Evolutionary conservation across 2,329 filamentous ascomycete species (phyloP), one percentile per base, ranked within the genome.

Genomic region (Plectosphaerella cucumerina): DNA sequence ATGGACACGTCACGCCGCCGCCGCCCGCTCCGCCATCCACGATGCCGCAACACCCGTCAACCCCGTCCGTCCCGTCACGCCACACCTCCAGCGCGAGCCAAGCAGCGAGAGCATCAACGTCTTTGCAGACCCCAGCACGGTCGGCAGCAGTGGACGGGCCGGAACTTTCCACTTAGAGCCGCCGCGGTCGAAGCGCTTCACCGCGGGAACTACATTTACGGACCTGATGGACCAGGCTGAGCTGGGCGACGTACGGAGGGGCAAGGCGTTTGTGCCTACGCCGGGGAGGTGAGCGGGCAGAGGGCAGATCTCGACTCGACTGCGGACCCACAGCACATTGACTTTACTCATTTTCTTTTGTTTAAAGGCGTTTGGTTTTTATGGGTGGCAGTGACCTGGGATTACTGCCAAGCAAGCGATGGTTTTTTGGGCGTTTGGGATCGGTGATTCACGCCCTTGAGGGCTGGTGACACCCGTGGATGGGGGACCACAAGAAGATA

Each of bases 51-150:
- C 47, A 22, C 47, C 47, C 41, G 54, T 55, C 50, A 53, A 53
- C 47, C 35, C 35, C 35, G 44, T 56, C 35, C 20, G 34, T 6
- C 46, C 46, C 12, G 47, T 48, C 10, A 48, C 47, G 31, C 70
- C 68, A 17, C 58, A 62, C 39, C 51, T 71, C 47, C 64, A 70
- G 44, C 65, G 70, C n/a, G 70, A 75, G 54, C 68, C 70, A 3
- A 76, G 71, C 58, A 71, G 65, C 48, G 72, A 77, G 60, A 74
- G 72, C 63, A 80, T 81, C 61, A 74, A 77, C 54, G 68, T 82
- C 9, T 80, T 78, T 51, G 75, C 75, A 1, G 77, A 80, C 56
- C 71, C 73, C 18, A 63, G 66, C 46, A 75, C 70, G 1, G 68
- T 75, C 21, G 67, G 60, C 4, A 42, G 48, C 35, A 35, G 48